Evolutionary conservation across 2,329 filamentous ascomycete species (phyloP).

Genomic region (Penicillium thymicola): DNA sequence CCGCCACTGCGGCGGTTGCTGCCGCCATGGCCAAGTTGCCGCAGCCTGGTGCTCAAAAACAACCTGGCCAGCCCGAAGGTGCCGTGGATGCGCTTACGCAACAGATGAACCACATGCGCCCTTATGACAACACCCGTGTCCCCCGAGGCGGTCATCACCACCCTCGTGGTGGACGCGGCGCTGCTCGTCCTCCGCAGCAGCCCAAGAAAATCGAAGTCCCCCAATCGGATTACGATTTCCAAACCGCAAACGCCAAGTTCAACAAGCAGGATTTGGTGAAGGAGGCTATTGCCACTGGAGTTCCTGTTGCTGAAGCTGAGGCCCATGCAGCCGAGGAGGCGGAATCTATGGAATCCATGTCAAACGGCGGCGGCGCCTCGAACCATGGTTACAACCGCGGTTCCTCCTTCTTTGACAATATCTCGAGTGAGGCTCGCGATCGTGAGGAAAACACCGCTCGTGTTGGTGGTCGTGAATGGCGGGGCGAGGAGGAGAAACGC

Average conservation of each 20-base stretch:
- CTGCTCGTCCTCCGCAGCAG: slow-evolving; percentile 43
- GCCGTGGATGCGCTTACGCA: slow-evolving; percentile 44
- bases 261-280: slow-evolving; percentile 85
- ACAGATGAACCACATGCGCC: slow-evolving; percentile 47
- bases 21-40: slow-evolving; percentile 52
- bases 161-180: slow-evolving; percentile 47
- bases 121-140: slow-evolving; percentile 38
- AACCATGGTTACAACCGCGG: slow-evolving; percentile 75
- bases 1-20: slow-evolving; percentile 51
- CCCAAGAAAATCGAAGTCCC: slow-evolving; percentile 80
- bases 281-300: slow-evolving; percentile 77
- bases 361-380: slow-evolving; percentile 31
- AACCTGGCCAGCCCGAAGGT: slow-evolving; percentile 30
- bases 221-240: slow-evolving; percentile 88
- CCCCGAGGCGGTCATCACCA: slow-evolving; percentile 40
- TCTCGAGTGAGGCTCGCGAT: slow-evolving; percentile 89
- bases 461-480: slow-evolving; percentile 80
- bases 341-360: slow-evolving; percentile 48
- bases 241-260: slow-evolving; percentile 79
- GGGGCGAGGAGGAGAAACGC: slow-evolving; percentile 86
- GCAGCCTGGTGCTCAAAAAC: slow-evolving; percentile 37
- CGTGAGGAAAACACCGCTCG: slow-evolving; percentile 67
- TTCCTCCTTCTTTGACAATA: slow-evolving; percentile 95
- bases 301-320: slow-evolving; percentile 56
- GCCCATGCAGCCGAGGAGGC: slow-evolving; percentile 48